Conservation (phyloP, 306 rosid genomes). For the Fagus sylvatica region DNA sequence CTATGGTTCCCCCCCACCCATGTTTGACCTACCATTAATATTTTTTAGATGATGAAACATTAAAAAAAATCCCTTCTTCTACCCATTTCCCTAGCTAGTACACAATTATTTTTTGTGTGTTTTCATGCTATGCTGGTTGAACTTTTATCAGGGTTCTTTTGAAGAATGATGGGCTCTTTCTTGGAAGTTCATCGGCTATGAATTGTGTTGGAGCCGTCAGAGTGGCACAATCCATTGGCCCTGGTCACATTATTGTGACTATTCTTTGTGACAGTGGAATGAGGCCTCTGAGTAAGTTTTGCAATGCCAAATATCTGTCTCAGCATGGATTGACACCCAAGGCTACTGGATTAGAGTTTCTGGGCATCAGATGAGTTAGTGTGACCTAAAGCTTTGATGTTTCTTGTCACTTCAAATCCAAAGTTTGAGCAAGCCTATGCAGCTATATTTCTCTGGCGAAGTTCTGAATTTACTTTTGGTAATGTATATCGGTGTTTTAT, state of each 20-base stretch:
- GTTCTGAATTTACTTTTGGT: too few relatives aligned
- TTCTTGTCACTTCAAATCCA: neutral
- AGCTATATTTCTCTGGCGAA: too few relatives aligned
- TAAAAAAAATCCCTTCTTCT: neutral
- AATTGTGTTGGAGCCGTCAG: too few relatives aligned
- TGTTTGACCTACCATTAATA: too few relatives aligned
- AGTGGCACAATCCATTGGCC: too few relatives aligned
- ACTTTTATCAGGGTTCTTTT: neutral
- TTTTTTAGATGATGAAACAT: too few relatives aligned
- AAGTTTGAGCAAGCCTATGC: neutral
- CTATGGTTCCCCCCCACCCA: too few relatives aligned
- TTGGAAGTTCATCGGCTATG: too few relatives aligned
- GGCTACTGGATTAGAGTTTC: conserved; percentile 67
- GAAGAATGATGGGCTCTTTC: neutral
- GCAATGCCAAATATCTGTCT: too few relatives aligned
- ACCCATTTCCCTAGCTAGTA: neutral
- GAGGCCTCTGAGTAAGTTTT: too few relatives aligned
- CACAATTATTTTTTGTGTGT: neutral
- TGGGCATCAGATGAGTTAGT: conserved; percentile 46
- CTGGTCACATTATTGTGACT: too few relatives aligned
- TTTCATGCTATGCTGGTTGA: neutral
- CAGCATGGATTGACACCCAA: conserved; percentile 59
- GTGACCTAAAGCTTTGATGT: neutral
- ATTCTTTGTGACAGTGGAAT: too few relatives aligned
- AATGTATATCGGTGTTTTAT: neutral